Evolutionary conservation across 2,329 filamentous ascomycete genomes (phyloP).

Genomic region (Paraphaeosphaeria minitans): DNA sequence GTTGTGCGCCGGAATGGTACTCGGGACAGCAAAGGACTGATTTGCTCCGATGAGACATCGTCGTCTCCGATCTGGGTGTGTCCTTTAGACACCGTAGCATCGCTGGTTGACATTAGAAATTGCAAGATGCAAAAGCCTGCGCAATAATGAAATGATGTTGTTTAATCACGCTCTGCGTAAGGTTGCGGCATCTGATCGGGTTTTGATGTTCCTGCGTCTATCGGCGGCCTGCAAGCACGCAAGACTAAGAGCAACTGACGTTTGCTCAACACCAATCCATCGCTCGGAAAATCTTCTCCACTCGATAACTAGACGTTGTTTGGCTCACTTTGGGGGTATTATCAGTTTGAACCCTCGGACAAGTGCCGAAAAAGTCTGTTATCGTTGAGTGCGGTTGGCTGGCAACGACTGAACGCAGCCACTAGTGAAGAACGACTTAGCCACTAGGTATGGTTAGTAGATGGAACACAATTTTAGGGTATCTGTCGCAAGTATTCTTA

Average conservation of each 20-base stretch:
- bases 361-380: neutral
- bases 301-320: neutral
- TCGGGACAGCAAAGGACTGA: neutral
- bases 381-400: neutral
- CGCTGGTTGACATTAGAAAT: neutral
- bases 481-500: neutral
- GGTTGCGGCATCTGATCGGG: neutral
- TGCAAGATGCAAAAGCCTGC: neutral
- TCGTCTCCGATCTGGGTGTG: neutral
- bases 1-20: constrained; percentile 11
- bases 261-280: neutral
- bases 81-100: neutral
- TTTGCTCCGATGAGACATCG: neutral
- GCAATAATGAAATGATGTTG: neutral
- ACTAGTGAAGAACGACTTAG: neutral
- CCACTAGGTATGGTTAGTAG: neutral
- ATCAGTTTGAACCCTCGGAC: neutral
- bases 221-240: neutral
- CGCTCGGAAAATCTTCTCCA: neutral
- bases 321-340: neutral
- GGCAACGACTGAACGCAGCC: neutral
- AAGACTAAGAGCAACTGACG: neutral
- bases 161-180: neutral
- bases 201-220: neutral
- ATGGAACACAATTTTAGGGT: neutral